These are phyloP conservation scores for Colletotrichum sp. DNA, from an alignment of 2,329 filamentous ascomycete species.

Conservation along the genomic window DNA sequence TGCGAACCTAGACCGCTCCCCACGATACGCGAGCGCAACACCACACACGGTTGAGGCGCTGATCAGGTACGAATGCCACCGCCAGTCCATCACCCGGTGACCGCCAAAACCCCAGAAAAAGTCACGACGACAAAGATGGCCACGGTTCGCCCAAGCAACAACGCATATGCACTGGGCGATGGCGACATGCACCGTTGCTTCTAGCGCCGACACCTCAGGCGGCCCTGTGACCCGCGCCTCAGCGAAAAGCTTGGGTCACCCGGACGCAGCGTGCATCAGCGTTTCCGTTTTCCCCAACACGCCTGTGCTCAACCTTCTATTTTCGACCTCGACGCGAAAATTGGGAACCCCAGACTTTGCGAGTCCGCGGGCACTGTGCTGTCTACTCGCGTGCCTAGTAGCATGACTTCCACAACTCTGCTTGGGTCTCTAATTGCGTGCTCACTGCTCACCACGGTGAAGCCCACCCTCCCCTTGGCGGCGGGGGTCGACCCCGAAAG, in stretches of 20 bases:
- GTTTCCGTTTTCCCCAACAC: neutral
- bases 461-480: neutral
- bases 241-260: neutral
- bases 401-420: neutral
- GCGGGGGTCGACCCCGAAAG: conserved; percentile 3
- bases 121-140: neutral
- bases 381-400: neutral
- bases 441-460: neutral
- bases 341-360: neutral
- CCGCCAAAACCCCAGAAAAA: neutral
- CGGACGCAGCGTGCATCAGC: neutral
- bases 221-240: neutral
- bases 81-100: neutral
- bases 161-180: neutral
- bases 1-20: neutral
- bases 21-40: neutral
- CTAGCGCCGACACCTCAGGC: neutral
- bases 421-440: neutral
- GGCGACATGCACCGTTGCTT: neutral
- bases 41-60: neutral
- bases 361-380: neutral
- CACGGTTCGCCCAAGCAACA: neutral
- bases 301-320: neutral
- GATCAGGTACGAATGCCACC: neutral
- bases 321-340: neutral